A percentile compares a stretch with the other conserved stretches of the same genome.
phyloP scores from a whole-genome alignment of 1,284 basidiomycete genomes.

The Cryptococcus sp. region DNA sequence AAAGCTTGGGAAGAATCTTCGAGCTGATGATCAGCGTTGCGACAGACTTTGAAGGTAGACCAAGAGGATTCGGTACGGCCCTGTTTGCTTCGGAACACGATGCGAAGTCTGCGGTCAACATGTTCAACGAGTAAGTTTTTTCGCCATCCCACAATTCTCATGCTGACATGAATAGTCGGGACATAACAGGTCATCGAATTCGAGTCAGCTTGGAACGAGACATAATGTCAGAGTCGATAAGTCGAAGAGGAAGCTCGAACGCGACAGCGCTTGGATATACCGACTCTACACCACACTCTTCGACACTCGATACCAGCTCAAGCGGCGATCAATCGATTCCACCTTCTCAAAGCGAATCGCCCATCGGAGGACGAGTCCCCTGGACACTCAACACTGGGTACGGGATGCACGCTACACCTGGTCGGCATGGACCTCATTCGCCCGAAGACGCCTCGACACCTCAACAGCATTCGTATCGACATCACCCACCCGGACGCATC shows the following conservation, averaged over 20 bases:
- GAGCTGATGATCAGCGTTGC: conserved; percentile 53
- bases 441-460: not conserved
- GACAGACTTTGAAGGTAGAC: conserved; percentile 74
- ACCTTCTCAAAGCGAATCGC: not conserved
- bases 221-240: conserved; percentile 10
- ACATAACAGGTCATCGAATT: conserved; percentile 38
- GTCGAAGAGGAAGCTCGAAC: not conserved
- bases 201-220: conserved; percentile 41
- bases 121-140: conserved; percentile 72
- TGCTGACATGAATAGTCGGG: conserved; percentile 18
- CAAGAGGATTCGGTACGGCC: conserved; percentile 82
- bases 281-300: not conserved
- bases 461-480: conserved; percentile 16
- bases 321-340: not conserved
- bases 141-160: not conserved
- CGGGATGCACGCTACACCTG: not conserved
- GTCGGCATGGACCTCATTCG: not conserved
- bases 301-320: not conserved
- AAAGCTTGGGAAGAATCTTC: not conserved
- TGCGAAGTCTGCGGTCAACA: conserved; percentile 73
- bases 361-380: conserved; percentile 8
- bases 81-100: conserved; percentile 76
- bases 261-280: not conserved
- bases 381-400: conserved; percentile 23
- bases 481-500: conserved; percentile 38